Evolutionary conservation across 495 filamentous ascomycete species (phyloP), one percentile per base, ranked within the genome.

Genomic region (Aspergillus bridgeri): DNA sequence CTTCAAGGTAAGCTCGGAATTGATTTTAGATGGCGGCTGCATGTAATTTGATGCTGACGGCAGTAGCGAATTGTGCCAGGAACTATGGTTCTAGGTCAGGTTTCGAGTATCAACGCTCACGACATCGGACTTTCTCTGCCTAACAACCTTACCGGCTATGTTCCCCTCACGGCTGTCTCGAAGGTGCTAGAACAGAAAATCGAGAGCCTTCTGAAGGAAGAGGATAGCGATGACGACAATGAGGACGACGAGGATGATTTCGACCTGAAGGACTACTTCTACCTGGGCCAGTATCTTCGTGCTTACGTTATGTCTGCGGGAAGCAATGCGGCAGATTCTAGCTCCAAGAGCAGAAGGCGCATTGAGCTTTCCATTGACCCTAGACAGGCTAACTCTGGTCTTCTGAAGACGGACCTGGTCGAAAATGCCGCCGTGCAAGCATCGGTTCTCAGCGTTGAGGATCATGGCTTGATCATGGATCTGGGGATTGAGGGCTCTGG

Each of bases 391-490:
- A 98, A 98, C 67, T 75, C 77, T 2, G 89, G 89, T 0, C 79
- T 98, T 33, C 73, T 81, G 8, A 78, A 83, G 50, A 79, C 85
- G 15, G 88, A 90, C 61, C 65, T 96, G 8, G 82, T 92, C 21
- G 73, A 76, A 19, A 85, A 94, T 59, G 76, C 77, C 54, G 89
- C 87, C 56, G 71, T 97, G 19, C 96, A 97, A 78, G 92, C 92
- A 19, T 88, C 91, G 1, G 87, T 98, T 48, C 70, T 79, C 42
- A 98, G 93, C 65, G 87, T 94, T 20, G 94, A 98, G 73, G 94
- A 98, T 61, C 93, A 97, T 70, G 94, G 94, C 63, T 74, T 96
- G 54, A 80, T 98, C 53, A 96, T 98, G 92, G 90, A 96, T 63
- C 75, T 98, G 42, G 89, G 89, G 15, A 78, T 97, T 21, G 79